Evolutionary conservation across 371 early-diverging fungal species (phyloP).

Genomic region (Syncephalastrum sp.): DNA sequence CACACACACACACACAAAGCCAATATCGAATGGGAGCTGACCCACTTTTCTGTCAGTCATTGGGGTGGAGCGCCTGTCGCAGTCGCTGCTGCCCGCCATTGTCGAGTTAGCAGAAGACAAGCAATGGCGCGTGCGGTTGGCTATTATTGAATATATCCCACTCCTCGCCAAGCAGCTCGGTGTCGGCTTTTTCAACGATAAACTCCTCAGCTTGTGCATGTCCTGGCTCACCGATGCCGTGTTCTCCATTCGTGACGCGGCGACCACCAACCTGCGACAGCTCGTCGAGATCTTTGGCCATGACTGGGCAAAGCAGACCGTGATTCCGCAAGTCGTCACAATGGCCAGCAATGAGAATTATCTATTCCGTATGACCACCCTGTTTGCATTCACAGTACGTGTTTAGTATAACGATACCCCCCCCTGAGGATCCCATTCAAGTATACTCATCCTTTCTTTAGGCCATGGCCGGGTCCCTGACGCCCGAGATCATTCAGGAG

Average conservation of each 20-base stretch:
- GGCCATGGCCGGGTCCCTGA: slow-evolving; percentile 85
- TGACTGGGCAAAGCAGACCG: slow-evolving; percentile 94
- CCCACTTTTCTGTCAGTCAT: slow-evolving; percentile 60
- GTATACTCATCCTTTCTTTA: slow-evolving; percentile 16
- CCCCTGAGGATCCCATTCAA: background rate
- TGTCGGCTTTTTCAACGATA: slow-evolving; percentile 94
- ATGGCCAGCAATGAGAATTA: slow-evolving; percentile 90
- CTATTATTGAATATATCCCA: slow-evolving; percentile 98
- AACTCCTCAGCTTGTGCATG: slow-evolving; percentile 91
- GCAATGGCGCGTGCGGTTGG: slow-evolving; percentile 98
- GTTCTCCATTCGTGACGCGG: slow-evolving; percentile 97
- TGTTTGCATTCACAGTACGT: slow-evolving; percentile 91
- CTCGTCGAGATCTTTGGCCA: slow-evolving; percentile 96
- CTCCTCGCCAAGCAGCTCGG: slow-evolving; percentile 94
- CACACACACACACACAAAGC: no score
- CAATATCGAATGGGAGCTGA: no score
- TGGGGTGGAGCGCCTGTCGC: slow-evolving; percentile 95
- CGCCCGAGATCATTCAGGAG: slow-evolving; percentile 87
- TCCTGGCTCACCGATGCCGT: slow-evolving; percentile 96
- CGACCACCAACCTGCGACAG: slow-evolving; percentile 87
- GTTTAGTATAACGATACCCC: background rate
- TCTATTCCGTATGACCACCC: slow-evolving; percentile 95
- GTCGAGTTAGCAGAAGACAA: slow-evolving; percentile 98
- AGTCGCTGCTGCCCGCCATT: slow-evolving; percentile 96
- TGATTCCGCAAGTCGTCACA: slow-evolving; percentile 91